phyloP scores from a whole-genome alignment of 371 early-diverging fungal species.

The Mortierella sp. region DNA sequence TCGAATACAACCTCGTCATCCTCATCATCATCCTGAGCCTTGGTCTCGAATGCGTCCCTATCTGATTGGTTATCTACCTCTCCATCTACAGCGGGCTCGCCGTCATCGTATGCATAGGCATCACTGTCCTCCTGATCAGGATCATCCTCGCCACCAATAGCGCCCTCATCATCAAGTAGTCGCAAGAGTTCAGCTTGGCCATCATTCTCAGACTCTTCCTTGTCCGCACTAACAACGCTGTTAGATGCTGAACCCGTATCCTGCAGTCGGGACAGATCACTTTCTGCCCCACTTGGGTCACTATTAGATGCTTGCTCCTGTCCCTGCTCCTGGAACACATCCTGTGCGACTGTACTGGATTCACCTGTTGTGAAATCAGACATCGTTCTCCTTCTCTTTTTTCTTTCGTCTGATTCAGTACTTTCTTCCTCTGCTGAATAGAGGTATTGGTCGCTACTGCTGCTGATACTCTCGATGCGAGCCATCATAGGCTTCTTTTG shows the following conservation, averaged over 20 bases:
- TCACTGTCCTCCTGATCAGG: neutral
- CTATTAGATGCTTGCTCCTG: neutral
- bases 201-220: slow-evolving; percentile 15
- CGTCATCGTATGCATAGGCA: neutral
- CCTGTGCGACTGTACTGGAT: neutral
- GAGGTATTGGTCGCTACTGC: too few relatives aligned
- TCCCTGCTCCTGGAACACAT: neutral
- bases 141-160: slow-evolving; percentile 4
- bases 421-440: neutral
- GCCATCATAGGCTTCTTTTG: slow-evolving; percentile 13
- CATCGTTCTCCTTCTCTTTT: slow-evolving; percentile 13
- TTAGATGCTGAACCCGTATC: neutral
- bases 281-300: neutral
- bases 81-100: neutral
- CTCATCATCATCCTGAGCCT: neutral
- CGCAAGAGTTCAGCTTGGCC: slow-evolving; percentile 30
- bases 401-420: neutral
- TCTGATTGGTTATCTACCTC: neutral
- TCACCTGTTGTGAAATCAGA: slow-evolving; percentile 7
- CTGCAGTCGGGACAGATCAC: neutral
- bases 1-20: slow-evolving; percentile 4
- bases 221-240: neutral
- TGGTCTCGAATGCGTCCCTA: neutral
- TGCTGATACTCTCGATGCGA: slow-evolving; percentile 7
- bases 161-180: slow-evolving; percentile 17